Evolutionary conservation across 345 rosid genomes (phyloP).

Genomic region (Populus ilicifolia): DNA sequence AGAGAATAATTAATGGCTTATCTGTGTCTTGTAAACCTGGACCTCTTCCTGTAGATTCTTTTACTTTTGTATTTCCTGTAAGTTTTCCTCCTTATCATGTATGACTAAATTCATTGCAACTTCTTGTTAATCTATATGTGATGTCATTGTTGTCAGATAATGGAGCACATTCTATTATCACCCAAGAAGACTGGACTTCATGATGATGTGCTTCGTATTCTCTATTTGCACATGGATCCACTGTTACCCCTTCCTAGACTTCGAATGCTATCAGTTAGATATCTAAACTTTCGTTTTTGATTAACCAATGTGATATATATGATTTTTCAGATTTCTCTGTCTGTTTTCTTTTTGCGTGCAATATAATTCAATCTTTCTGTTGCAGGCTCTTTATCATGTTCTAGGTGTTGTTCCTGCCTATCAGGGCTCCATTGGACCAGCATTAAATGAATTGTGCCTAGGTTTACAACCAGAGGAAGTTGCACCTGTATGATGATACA

Average conservation of each 20-base stretch:
- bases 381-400: constrained; percentile 89
- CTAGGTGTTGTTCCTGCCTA: constrained; percentile 79
- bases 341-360: constrained; percentile 9
- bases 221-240: constrained; percentile 87
- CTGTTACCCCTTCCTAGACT: constrained; percentile 90
- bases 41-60: constrained; percentile 95
- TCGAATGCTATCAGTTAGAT: constrained; percentile 79
- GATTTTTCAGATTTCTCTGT: not conserved
- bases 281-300: constrained; percentile 20
- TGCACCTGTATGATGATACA: constrained; percentile 56
- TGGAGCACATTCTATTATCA: constrained; percentile 74
- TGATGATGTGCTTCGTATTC: constrained; percentile 73
- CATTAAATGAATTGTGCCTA: constrained; percentile 89
- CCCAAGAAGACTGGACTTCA: constrained; percentile 81
- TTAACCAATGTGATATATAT: not conserved
- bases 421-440: constrained; percentile 79
- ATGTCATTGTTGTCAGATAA: constrained; percentile 52
- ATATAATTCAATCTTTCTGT: constrained; percentile 14
- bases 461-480: constrained; percentile 82
- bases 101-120: not conserved
- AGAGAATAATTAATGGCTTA: constrained; percentile 66
- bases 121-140: constrained; percentile 7
- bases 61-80: constrained; percentile 88
- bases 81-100: constrained; percentile 22
- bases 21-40: constrained; percentile 76